Base-by-base conservation (phyloP, 306 rosid genomes). In the Castanea crenata region DNA sequence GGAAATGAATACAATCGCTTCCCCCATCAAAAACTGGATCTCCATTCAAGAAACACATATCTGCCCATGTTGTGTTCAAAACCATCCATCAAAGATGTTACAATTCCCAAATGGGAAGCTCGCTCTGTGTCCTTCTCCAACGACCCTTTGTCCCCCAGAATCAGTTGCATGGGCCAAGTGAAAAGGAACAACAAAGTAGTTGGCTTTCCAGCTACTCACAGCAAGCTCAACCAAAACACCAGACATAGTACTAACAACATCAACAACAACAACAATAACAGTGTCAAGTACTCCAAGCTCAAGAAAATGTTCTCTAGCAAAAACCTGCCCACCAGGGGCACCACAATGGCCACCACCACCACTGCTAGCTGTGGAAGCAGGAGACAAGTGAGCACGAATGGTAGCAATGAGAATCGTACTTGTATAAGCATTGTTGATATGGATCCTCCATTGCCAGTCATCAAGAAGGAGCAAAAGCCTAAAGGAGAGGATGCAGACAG, bases 101-200 rank as follows among this genome's bases (percentile, higher is more conserved):
- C 34, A 5, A 72, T 88, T 75, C 93, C 93, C 11, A 58, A 81
- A 8, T 73, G 79, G 68, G 82, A 34, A 54, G 76, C 73, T 51
- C 79, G 63, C 3, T 32, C 76, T 27, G 6, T 63, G 10, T 79
- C 88, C 23, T 31, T 83, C 65, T 69, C 82, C 73, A 74, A 77
- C 6, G 95, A 89, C 61, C 93, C 97, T 70, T 63, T 88, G 46
- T 96, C 99, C 54, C 99, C 99, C 2, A 91, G 80, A 87, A 93
- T 93, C 83, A 85, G 96, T 59, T 96, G 99, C 89, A 93, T 89
- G 91, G 99, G 99, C 71, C 98, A 96, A 76, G 99, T 96, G 1
- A 96, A 91, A 81, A 87, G 98, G 59, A 86, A 85, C 85, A 92
- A 93, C 92, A 93, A 76, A 75, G 90, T 91, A 2, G 74, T 84